phyloP scores from a whole-genome alignment of 495 filamentous ascomycete genomes.

The Astrocystis sublimbata region DNA sequence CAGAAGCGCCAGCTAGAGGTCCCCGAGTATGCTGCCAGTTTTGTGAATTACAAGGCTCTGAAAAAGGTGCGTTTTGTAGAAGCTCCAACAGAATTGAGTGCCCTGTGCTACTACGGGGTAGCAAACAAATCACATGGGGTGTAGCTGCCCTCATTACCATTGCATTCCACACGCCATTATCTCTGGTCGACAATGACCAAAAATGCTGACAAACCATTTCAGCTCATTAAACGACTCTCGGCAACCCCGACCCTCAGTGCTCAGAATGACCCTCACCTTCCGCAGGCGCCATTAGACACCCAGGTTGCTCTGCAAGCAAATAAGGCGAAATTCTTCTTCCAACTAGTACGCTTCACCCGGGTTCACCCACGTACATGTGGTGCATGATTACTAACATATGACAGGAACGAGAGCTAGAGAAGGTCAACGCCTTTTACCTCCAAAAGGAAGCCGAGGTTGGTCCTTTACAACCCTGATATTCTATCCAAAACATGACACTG shows the following conservation, averaged over 20 bases:
- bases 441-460: slow-evolving; percentile 97
- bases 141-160: neutral
- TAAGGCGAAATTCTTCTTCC: slow-evolving; percentile 98
- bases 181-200: neutral
- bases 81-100: neutral
- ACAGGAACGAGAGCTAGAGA: slow-evolving; percentile 95
- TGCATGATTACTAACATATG: neutral
- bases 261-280: slow-evolving; percentile 62
- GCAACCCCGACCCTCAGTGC: slow-evolving; percentile 80
- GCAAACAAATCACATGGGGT: neutral
- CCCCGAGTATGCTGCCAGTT: slow-evolving; percentile 97
- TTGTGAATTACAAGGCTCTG: slow-evolving; percentile 98
- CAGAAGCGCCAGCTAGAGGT: slow-evolving; percentile 98
- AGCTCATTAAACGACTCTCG: slow-evolving; percentile 98
- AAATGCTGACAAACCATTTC: slow-evolving; percentile 33
- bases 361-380: neutral
- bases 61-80: slow-evolving; percentile 74
- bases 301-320: slow-evolving; percentile 94
- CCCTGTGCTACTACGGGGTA: neutral
- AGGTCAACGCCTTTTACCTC: slow-evolving; percentile 96
- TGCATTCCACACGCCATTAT: neutral
- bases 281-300: slow-evolving; percentile 59
- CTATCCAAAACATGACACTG: slow-evolving; percentile 1
- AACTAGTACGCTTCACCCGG: slow-evolving; percentile 63
- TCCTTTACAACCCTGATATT: slow-evolving; percentile 11